These are phyloP conservation scores for Cyanodermella asteris DNA, from an alignment of 2,329 filamentous ascomycete genomes.

Conservation along the genomic window DNA sequence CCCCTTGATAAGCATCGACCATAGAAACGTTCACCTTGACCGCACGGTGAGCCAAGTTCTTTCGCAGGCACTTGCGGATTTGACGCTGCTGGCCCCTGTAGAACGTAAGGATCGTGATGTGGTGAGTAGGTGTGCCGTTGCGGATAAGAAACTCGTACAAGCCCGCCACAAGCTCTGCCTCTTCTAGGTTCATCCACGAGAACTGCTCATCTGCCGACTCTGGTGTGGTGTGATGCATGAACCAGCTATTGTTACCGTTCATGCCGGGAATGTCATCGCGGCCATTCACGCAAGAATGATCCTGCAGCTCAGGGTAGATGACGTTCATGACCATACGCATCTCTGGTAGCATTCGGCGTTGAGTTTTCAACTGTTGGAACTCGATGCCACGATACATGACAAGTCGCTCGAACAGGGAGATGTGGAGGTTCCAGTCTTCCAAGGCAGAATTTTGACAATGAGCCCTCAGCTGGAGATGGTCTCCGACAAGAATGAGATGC, in stretches of 20 bases:
- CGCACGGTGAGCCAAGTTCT: slow-evolving; percentile 21
- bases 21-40: slow-evolving; percentile 50
- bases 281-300: slow-evolving; percentile 34
- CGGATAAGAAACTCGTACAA: slow-evolving; percentile 51
- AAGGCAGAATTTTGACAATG: slow-evolving; percentile 42
- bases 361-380: slow-evolving; percentile 41
- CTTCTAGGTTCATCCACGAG: slow-evolving; percentile 46
- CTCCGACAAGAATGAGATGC: slow-evolving; percentile 50
- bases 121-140: slow-evolving; percentile 35
- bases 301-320: slow-evolving; percentile 37
- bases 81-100: slow-evolving; percentile 64
- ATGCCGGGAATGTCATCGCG: slow-evolving; percentile 38
- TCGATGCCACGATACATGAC: slow-evolving; percentile 38
- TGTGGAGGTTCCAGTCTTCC: slow-evolving; percentile 39
- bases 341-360: slow-evolving; percentile 52
- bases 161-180: slow-evolving; percentile 54
- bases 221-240: slow-evolving; percentile 41
- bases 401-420: slow-evolving; percentile 63
- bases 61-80: slow-evolving; percentile 28
- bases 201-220: slow-evolving; percentile 41
- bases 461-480: slow-evolving; percentile 59
- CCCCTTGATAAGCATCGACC: slow-evolving; percentile 81
- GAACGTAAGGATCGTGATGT: slow-evolving; percentile 68
- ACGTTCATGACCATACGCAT: slow-evolving; percentile 37
- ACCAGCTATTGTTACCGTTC: slow-evolving; percentile 36